phyloP scores from a whole-genome alignment of 2,329 filamentous ascomycete species.

The Arthroderma sp. region DNA sequence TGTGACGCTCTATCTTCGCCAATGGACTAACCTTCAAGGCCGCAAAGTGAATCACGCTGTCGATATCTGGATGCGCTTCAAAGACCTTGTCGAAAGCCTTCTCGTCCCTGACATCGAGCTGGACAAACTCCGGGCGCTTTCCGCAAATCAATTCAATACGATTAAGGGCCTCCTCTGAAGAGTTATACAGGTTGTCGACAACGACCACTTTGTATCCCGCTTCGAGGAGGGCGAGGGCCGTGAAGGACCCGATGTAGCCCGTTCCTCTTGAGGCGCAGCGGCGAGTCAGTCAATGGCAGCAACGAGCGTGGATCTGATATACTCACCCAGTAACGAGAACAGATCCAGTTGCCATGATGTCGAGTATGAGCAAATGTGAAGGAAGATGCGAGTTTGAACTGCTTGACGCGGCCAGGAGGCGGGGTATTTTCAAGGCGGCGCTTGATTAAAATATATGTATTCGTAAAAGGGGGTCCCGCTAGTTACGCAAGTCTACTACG shows the following conservation, averaged over 20 bases:
- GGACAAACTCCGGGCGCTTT: slow-evolving; percentile 72
- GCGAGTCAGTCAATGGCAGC: slow-evolving; percentile 14
- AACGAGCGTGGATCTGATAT: slow-evolving; percentile 10
- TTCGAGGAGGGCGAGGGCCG: slow-evolving; percentile 77
- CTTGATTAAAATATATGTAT: not conserved
- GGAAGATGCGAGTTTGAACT: not conserved
- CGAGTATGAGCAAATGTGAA: slow-evolving; percentile 13
- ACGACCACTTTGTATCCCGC: slow-evolving; percentile 95
- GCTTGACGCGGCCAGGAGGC: not conserved
- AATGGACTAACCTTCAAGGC: slow-evolving; percentile 66
- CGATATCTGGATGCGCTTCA: slow-evolving; percentile 76
- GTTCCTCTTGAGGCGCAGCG: slow-evolving; percentile 57
- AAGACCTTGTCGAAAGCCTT: slow-evolving; percentile 76
- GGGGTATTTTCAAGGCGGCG: not conserved
- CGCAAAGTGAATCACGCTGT: slow-evolving; percentile 98
- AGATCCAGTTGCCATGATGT: slow-evolving; percentile 63
- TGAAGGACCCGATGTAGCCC: slow-evolving; percentile 99
- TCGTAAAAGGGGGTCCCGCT: not conserved
- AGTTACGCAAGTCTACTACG: not conserved
- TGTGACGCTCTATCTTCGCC: not conserved
- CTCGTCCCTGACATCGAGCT: slow-evolving; percentile 81
- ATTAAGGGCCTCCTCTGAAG: slow-evolving; percentile 77
- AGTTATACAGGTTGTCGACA: slow-evolving; percentile 95
- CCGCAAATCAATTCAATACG: slow-evolving; percentile 90
- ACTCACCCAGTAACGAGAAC: slow-evolving; percentile 85